Evolutionary conservation across 2,329 filamentous ascomycete genomes (phyloP).

Genomic region (Colletotrichum aenigma): DNA sequence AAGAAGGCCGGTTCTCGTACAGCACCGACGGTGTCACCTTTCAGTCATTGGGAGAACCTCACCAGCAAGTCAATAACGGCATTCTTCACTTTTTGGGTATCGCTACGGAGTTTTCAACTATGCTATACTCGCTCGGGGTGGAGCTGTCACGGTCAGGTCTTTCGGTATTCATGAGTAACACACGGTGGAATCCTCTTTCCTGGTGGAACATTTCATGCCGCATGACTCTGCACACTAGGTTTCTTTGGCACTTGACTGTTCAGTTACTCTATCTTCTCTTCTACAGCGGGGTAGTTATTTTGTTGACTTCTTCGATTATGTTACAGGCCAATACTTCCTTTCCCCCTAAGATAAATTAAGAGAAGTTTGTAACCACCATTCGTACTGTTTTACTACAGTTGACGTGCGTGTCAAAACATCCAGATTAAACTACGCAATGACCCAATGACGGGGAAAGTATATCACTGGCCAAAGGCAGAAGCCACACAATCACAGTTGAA

Average conservation of each 20-base stretch:
- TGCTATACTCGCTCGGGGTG: neutral
- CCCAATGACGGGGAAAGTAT: neutral
- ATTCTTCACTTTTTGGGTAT: neutral
- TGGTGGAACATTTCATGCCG: neutral
- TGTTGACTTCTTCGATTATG: rapidly evolving
- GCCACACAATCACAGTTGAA: neutral
- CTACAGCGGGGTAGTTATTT: rapidly evolving
- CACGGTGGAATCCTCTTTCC: neutral
- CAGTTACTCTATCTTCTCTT: rapidly evolving
- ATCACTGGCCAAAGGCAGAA: neutral
- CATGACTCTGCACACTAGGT: rapidly evolving
- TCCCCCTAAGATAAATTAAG: too few species aligned
- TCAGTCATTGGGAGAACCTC: neutral
- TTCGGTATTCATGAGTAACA: neutral
- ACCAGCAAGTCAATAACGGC: neutral
- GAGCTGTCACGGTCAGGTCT: neutral
- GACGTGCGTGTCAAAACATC: neutral
- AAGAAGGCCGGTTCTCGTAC: neutral
- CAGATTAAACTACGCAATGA: neutral
- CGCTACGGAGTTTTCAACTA: neutral
- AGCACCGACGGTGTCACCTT: neutral
- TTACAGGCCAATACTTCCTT: neutral
- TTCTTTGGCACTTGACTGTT: neutral
- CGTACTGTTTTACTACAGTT: too few species aligned
- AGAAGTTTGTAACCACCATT: neutral